Base-by-base conservation (phyloP, 2,329 filamentous ascomycete species). In the Emmonsia crescens region DNA sequence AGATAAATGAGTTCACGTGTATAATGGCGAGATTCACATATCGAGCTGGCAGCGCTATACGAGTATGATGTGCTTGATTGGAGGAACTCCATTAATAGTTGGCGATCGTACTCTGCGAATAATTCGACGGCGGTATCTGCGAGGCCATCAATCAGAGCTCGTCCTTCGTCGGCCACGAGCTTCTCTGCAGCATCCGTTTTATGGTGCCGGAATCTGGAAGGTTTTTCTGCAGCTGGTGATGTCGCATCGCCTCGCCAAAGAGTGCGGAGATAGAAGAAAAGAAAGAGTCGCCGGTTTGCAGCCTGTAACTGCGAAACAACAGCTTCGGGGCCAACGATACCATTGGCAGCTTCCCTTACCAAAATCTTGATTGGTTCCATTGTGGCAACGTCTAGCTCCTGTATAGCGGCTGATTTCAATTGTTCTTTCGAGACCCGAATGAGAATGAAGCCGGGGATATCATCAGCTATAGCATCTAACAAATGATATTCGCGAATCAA, bases 1-100 rank as follows among this genome's bases (percentile, higher is more conserved):
- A 99, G 83, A 70, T 94, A 94, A 16, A 99, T 93, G n/a, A 97
- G 83, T 72, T 99, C 94, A 44, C 91, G 89, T 56, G 95, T 89
- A 74, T 89, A 97, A 66, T 88, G 85, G 66, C 84, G 83, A 16
- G 81, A 78, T 74, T 97, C 91, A 71, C 94, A 99, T 68, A 95
- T 82, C 78, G 83, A 65, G 77, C 89, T 73, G 76, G 78, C 78
- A 24, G 67, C 87, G 69, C 94, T 91, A 67, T 96, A 91, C n/a
- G 85, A 86, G 73, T 97, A 99, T 1, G 87, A 87, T 9, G 90
- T 92, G 8, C 90, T 94, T 3, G 85, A 83, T 69, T 89, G 89
- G 33, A 99, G 77, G 69, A 96, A 96, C 52, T 91, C 85, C 86
- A 96, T 91, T 5, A 99, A 79, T 0, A 96, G 76, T 0, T 83